Evolutionary conservation across 495 filamentous ascomycete genomes (phyloP), one percentile per base, ranked within the genome.

Genomic region (Cryomyces antarcticus): DNA sequence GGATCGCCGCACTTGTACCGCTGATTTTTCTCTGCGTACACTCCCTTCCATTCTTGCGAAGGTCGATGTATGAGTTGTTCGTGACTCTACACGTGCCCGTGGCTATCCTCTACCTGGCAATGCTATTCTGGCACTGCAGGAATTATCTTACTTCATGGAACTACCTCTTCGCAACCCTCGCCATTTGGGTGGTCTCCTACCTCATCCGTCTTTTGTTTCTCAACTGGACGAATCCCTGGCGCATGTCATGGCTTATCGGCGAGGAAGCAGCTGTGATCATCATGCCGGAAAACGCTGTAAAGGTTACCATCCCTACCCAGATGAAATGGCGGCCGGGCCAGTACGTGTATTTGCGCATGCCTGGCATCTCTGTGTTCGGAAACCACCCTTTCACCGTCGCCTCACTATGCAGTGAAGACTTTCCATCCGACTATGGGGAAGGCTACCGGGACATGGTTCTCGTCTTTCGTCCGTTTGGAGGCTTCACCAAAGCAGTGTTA

Each of bases 361-460:
- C 88, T 0, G 80, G 82, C 2, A 83, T 96, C 48, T 83, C 82
- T 0, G 55, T 89, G 28, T 73, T 93, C 49, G 80, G 94, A 52
- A 95, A 88, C 50, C 88, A 96, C 46, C 88, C 88, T 4, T 96
- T 96, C 58, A 96, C 88, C 4, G 86, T 96, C 41, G 78, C 89
- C 6, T 93, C 86, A 0, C 71, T 93, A 12, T 78, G 92, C 69
- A 73, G 82, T 60, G 68, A 74, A 37, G 85, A 94, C 53, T 89
- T 92, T 45, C 84, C 83, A 6, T 93, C 85, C 9, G 76, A 78
- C 39, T 93, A 88, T 53, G 82, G 82, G 36, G 78, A 85, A 43
- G 67, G 84, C 30, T 93, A 83, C 50, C 68, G 86, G 44, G 89
- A 96, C 57, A 77, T 92, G 58, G 77, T 77, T 11, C 65, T 96